Base-by-base conservation (phyloP, 164 flowering plant species). In the Dillenia turbinata region DNA sequence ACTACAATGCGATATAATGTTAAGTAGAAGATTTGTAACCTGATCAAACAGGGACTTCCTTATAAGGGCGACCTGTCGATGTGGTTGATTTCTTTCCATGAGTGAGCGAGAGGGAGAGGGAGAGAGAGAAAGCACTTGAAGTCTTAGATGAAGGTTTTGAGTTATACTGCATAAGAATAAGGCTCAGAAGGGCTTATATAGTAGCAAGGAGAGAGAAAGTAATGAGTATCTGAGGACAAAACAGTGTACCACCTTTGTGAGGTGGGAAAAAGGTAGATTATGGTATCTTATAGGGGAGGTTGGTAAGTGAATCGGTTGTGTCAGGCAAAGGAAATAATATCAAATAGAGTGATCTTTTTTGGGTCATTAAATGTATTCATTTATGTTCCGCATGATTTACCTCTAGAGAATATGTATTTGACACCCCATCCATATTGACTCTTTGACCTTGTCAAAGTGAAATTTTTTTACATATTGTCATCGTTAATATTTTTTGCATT, bases 1-100 rank as follows among this genome's bases (percentile, higher is more conserved):
- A 15, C 17, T 52, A 17, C 24, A 52, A 9, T 3, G 17, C 33
- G 5, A 0, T 52, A 33, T 11, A 52, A 6, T 15, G n/a, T 52
- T 12, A 43, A 12, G 46, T 10, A 44, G 40, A 50, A 13, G 33
- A 61, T 14, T 10, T 26, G 17, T 9, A 66, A 88, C 94, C 94
- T 86, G 87, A 79, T 85, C 83, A 61, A 89, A 85, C 60, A 89
- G 81, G 63, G 87, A 69, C 48, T 78, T 81, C 63, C 85, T 84
- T 78, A 79, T 69, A 68, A 17, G 26, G 47, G 87, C 79, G 74
- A 85, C 68, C 66, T 83, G 86, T 62, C 80, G 66, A 49, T 73
- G 81, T 68, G 73, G 10, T 56, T 81, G 76, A 24, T 69, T 78
- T 64, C 75, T 70, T 33, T 79, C 82, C 87, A 83, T 85, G 12